Evolutionary conservation across 345 rosid genomes (phyloP).

Genomic region (Anacardium occidentale): DNA sequence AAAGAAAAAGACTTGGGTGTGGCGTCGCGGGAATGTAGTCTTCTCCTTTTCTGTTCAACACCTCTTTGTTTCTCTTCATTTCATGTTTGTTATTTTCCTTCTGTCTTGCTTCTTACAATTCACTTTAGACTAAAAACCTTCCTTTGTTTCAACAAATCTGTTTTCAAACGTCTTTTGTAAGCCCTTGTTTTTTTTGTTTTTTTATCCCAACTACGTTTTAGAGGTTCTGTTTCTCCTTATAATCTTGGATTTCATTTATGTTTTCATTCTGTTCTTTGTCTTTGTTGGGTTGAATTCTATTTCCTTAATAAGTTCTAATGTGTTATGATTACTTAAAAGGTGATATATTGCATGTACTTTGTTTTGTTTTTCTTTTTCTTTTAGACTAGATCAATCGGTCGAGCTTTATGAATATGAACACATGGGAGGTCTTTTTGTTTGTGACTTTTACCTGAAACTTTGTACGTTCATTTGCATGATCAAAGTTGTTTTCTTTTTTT

Average conservation of each 20-base stretch:
- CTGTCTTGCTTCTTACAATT: neutral
- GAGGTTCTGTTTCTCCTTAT: neutral
- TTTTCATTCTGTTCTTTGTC: neutral
- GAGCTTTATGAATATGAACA: neutral
- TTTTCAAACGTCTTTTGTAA: neutral
- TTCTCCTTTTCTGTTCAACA: neutral
- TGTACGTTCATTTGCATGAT: neutral
- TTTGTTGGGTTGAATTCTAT: neutral
- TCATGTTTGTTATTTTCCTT: neutral
- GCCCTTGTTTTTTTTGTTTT: too few species aligned
- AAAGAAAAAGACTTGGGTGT: neutral
- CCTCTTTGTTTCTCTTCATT: neutral
- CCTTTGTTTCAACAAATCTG: neutral
- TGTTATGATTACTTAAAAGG: too few species aligned
- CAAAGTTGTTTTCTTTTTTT: neutral
- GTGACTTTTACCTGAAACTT: neutral
- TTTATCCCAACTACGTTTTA: neutral
- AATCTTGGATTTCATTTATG: neutral
- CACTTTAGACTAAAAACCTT: too few species aligned
- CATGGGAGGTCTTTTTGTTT: conserved; percentile 1
- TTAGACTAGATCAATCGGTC: neutral
- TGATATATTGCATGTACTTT: neutral
- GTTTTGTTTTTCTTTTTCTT: too few species aligned
- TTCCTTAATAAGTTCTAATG: neutral
- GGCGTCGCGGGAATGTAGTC: conserved; percentile 27